Conservation (phyloP, 1,284 basidiomycete species). For the Ganoderma leucocontextum region DNA sequence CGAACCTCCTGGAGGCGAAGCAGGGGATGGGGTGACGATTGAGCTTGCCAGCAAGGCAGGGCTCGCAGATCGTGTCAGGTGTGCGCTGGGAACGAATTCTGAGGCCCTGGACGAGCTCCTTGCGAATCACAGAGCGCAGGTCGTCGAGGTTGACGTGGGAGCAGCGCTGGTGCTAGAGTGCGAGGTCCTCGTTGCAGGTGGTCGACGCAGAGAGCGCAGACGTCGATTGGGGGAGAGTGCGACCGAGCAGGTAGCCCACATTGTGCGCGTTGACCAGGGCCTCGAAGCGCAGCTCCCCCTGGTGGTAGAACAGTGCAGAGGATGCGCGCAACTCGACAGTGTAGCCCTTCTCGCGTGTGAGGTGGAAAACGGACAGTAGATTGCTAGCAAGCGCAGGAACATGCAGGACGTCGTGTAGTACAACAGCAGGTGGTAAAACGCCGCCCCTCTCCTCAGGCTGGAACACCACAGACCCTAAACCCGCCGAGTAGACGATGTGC, state of each 20-base stretch:
- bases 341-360: constrained; percentile 5
- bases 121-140: neutral
- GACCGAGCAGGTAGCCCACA: too few relatives aligned
- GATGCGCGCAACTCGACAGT: neutral
- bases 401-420: constrained; percentile 24
- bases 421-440: constrained; percentile 18
- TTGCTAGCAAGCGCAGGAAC: constrained; percentile 27
- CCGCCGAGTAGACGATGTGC: constrained; percentile 19
- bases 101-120: neutral
- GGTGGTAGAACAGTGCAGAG: constrained; percentile 10
- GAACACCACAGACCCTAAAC: constrained; percentile 44
- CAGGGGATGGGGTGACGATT: too few relatives aligned
- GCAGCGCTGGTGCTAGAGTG: too few relatives aligned
- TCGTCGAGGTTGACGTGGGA: neutral
- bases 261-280: too few relatives aligned
- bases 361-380: constrained; percentile 27
- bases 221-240: too few relatives aligned
- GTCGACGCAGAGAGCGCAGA: too few relatives aligned
- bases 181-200: too few relatives aligned
- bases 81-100: too few relatives aligned
- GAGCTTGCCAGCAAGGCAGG: too few relatives aligned
- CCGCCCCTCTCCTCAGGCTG: constrained; percentile 34
- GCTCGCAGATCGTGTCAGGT: too few relatives aligned
- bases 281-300: too few relatives aligned
- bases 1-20: too few relatives aligned